phyloP scores from a whole-genome alignment of 257 asterid species.

The Capsicum baccatum region DNA sequence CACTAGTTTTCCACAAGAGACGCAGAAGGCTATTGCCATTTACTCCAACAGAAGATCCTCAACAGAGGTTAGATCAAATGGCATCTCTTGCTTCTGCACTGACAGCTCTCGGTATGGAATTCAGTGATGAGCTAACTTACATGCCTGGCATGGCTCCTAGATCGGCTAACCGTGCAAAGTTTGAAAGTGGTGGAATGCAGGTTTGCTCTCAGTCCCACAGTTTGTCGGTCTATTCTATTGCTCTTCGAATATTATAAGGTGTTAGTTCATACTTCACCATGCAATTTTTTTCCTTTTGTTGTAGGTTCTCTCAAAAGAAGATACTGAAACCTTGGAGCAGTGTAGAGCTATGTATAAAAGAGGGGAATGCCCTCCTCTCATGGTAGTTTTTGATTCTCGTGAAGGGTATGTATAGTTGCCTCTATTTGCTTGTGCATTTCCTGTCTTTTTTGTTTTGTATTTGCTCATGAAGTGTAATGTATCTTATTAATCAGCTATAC shows the following conservation, averaged over 20 bases:
- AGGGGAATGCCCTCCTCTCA: slow-evolving; percentile 83
- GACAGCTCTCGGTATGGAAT: slow-evolving; percentile 64
- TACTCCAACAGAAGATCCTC: slow-evolving; percentile 58
- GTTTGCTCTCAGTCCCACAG: slow-evolving; percentile 39
- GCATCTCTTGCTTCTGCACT: slow-evolving; percentile 77
- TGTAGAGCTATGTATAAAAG: slow-evolving; percentile 63
- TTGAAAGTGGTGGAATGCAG: slow-evolving; percentile 94
- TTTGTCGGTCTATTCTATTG: neutral
- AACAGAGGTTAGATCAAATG: slow-evolving; percentile 64
- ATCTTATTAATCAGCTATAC: slow-evolving; percentile 63
- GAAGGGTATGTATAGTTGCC: slow-evolving; percentile 66
- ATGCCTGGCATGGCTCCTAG: slow-evolving; percentile 70
- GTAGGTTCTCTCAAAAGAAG: slow-evolving; percentile 79
- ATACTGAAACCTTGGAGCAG: slow-evolving; percentile 58
- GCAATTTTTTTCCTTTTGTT: neutral
- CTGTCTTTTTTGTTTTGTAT: slow-evolving; percentile 19
- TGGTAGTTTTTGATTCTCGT: slow-evolving; percentile 66
- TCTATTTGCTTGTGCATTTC: slow-evolving; percentile 15
- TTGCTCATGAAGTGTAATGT: slow-evolving; percentile 25
- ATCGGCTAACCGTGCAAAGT: slow-evolving; percentile 66
- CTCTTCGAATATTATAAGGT: neutral
- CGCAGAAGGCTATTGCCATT: slow-evolving; percentile 73
- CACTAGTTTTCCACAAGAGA: slow-evolving; percentile 68
- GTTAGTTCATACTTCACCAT: neutral
- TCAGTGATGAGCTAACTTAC: slow-evolving; percentile 77